Percentiles rank a stretch among this genome's conserved stretches.
Conservation (phyloP, 805 yeast species). For the Wickerhamomyces subpelliculosus region DNA sequence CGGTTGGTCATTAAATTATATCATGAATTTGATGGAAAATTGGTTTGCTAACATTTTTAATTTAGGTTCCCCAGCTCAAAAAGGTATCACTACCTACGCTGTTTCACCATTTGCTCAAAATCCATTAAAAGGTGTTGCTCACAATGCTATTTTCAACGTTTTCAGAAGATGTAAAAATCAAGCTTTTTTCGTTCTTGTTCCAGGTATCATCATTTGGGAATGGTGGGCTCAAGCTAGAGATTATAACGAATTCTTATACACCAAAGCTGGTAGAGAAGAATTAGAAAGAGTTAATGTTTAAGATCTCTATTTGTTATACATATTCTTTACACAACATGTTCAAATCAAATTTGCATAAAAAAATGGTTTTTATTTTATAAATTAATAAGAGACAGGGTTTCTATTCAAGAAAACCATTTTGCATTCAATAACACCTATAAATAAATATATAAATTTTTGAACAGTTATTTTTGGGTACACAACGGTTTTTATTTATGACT, state of each 20-base stretch:
- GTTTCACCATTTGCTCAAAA: constrained; percentile 91
- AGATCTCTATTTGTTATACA: constrained; percentile 1
- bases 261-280: constrained; percentile 97
- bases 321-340: not conserved
- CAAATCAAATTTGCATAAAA: too few relatives aligned
- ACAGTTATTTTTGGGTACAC: not conserved
- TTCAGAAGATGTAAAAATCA: constrained; percentile 92
- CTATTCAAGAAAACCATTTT: too few relatives aligned
- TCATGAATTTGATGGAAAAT: too few relatives aligned
- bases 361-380: too few relatives aligned
- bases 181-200: constrained; percentile 68
- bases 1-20: too few relatives aligned
- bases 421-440: too few relatives aligned
- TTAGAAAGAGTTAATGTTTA: constrained; percentile 54
- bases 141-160: constrained; percentile 85
- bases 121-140: constrained; percentile 81
- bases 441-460: too few relatives aligned
- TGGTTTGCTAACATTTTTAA: not conserved
- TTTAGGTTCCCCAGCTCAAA: constrained; percentile 67
- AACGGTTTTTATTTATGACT: not conserved
- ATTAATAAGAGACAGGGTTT: too few relatives aligned
- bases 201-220: constrained; percentile 75
- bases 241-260: constrained; percentile 89
- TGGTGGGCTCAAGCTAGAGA: constrained; percentile 84
- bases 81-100: constrained; percentile 79